Evolutionary conservation across 2,329 filamentous ascomycete genomes (phyloP).

Genomic region (Allantophomopsis cytisporea): DNA sequence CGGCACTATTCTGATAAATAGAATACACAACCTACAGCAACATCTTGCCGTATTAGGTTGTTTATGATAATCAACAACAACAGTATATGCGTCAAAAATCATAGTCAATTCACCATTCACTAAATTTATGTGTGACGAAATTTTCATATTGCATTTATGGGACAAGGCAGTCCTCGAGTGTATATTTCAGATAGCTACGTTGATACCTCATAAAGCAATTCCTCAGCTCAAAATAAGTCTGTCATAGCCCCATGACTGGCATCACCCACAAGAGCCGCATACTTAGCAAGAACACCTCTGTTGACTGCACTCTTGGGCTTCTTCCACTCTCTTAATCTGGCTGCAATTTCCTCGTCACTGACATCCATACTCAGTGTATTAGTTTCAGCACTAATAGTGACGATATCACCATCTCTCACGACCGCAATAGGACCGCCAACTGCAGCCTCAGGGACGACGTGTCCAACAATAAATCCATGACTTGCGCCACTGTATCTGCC

Average conservation of each 20-base stretch:
- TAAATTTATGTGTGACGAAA: too few species aligned
- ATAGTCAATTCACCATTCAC: too few species aligned
- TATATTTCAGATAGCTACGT: too few species aligned
- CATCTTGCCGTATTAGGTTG: too few species aligned
- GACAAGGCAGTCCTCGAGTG: too few species aligned
- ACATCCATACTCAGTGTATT: conserved; percentile 57
- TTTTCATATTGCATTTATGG: too few species aligned
- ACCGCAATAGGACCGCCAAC: conserved; percentile 80
- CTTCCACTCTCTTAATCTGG: conserved; percentile 53
- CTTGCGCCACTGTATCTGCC: conserved; percentile 79
- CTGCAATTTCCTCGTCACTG: conserved; percentile 55
- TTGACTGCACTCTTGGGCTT: conserved; percentile 60
- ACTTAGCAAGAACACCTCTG: conserved; percentile 80
- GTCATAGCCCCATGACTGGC: conserved; percentile 87
- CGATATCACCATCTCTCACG: conserved; percentile 64
- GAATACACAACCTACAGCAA: too few species aligned
- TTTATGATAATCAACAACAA: too few species aligned
- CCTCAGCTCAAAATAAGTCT: conserved; percentile 42
- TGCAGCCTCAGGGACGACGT: conserved; percentile 83
- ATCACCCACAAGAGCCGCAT: conserved; percentile 76
- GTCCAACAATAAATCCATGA: conserved; percentile 88
- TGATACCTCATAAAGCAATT: too few species aligned
- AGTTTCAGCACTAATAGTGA: conserved; percentile 74
- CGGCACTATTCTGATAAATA: too few species aligned
- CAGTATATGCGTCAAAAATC: too few species aligned